A percentile compares a stretch with the other conserved stretches of the same genome.
Conservation (phyloP, 106 monocot genomes). For the Acorus calamus region DNA sequence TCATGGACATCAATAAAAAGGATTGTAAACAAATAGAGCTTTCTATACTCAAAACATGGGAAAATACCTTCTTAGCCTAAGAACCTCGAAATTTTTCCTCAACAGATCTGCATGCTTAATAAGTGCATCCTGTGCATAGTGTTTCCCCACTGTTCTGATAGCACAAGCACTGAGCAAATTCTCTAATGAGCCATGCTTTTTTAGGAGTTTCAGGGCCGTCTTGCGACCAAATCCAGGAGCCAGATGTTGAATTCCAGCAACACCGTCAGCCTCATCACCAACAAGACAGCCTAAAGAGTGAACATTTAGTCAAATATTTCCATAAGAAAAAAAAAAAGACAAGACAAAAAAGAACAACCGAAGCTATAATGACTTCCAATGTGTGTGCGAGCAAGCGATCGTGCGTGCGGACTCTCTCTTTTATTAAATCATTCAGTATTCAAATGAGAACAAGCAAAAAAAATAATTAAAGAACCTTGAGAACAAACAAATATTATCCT, state of each 20-base stretch:
- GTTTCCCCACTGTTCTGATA: conserved; percentile 72
- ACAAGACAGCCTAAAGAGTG: conserved; percentile 60
- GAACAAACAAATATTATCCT: too few relatives aligned
- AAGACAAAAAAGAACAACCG: neutral
- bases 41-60: neutral
- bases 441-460: too few relatives aligned
- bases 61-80: conserved; percentile 72
- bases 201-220: conserved; percentile 86
- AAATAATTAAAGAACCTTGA: too few relatives aligned
- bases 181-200: conserved; percentile 76
- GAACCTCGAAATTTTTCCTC: conserved; percentile 71
- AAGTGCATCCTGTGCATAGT: conserved; percentile 89
- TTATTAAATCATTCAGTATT: too few relatives aligned
- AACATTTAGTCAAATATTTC: neutral
- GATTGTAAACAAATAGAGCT: conserved; percentile 1
- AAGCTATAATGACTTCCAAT: too few relatives aligned
- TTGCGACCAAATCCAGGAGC: conserved; percentile 84
- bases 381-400: too few relatives aligned
- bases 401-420: too few relatives aligned
- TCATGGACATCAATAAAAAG: neutral
- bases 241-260: conserved; percentile 88
- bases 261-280: conserved; percentile 93
- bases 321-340: conserved; percentile 1
- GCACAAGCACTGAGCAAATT: conserved; percentile 69
- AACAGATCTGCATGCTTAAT: conserved; percentile 80